phyloP scores from a whole-genome alignment of 208 protist species.

The Trypanosoma scelopori region DNA sequence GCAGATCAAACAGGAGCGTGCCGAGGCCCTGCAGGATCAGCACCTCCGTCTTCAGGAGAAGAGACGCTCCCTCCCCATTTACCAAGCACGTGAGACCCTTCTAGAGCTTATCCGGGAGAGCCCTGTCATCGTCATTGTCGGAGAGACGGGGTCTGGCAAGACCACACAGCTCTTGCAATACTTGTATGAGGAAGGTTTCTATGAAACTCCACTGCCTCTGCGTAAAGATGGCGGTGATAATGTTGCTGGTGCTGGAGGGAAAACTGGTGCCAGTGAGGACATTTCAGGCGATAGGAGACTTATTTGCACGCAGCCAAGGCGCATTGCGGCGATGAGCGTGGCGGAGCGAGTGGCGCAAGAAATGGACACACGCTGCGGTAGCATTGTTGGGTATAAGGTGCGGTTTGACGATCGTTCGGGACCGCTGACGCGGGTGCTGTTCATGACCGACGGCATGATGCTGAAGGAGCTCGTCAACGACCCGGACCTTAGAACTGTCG shows the following conservation, averaged over 20 bases:
- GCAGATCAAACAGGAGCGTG: conserved; percentile 58
- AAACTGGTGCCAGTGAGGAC: conserved; percentile 19
- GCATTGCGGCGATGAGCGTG: conserved; percentile 99
- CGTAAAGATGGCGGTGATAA: background rate
- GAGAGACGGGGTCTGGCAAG: conserved; percentile 94
- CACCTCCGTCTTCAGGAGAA: conserved; percentile 45
- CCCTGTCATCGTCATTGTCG: conserved; percentile 90
- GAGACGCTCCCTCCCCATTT: conserved; percentile 94
- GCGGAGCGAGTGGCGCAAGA: conserved; percentile 97
- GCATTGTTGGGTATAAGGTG: conserved; percentile 96
- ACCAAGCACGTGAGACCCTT: conserved; percentile 83
- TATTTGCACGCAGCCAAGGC: conserved; percentile 98
- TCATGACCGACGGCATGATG: conserved; percentile 99
- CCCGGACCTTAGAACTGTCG: conserved; percentile 92
- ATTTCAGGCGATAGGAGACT: conserved; percentile 51
- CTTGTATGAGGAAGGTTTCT: conserved; percentile 82
- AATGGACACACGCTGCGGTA: conserved; percentile 82
- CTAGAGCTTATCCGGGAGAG: conserved; percentile 74
- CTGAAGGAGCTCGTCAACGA: conserved; percentile 96
- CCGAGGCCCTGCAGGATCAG: conserved; percentile 40
- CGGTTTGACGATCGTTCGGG: conserved; percentile 97
- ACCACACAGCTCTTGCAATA: conserved; percentile 93
- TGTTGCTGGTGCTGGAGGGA: background rate
- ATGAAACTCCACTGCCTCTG: conserved; percentile 23
- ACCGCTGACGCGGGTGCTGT: conserved; percentile 92